Evolutionary conservation across 805 yeast genomes (phyloP), one percentile per base, ranked within the genome.

Genomic region (Candida maesae): DNA sequence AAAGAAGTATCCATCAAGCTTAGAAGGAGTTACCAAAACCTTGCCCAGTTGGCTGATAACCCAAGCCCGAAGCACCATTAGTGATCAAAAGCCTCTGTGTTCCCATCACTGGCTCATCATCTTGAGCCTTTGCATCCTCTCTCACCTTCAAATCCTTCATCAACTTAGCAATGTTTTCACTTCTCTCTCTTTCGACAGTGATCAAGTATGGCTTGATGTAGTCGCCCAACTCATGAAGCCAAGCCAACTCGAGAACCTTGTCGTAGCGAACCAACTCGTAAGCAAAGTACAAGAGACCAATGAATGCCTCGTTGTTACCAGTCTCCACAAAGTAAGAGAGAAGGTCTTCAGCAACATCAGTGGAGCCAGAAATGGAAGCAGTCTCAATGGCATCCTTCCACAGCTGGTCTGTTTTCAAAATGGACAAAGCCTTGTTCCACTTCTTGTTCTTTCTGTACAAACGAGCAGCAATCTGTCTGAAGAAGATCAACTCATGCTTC

Each of bases 311-410:
- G 65, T 83, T 88, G 69, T 93, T 93, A 53, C 96, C 98, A 29
- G 95, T 87, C 56, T 91, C 97, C 45, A 93, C 97, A 64, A 93
- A 93, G 69, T 91, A 93, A 39, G 83, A 76, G 62, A 93, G 70
- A 50, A 87, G 70, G 45, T 93, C 98, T 63, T 87, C 91, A 26
- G 95, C 90, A 58, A 91, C 83, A 61, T 85, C 89, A 10, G 77
- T 58, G 51, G 82, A 81, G 47, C 78, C 77, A 15, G 97, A 89
- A 43, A 80, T 67, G 14, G 96, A 79, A 18, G 96, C 96, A 9
- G 98, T 90, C 59, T 79, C 86, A 60, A 93, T 84, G 47, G 96
- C 90, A 64, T 90, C 97, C 44, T 83, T 73, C 98, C 97, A 93
- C 55, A 93, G 73, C 66, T 86, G 88, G 70, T 93, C 98, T 46